Percentiles rank a stretch among this genome's conserved stretches.
Conservation (phyloP, 768 basidiomycete genomes). For the Mycena vulgaris region DNA sequence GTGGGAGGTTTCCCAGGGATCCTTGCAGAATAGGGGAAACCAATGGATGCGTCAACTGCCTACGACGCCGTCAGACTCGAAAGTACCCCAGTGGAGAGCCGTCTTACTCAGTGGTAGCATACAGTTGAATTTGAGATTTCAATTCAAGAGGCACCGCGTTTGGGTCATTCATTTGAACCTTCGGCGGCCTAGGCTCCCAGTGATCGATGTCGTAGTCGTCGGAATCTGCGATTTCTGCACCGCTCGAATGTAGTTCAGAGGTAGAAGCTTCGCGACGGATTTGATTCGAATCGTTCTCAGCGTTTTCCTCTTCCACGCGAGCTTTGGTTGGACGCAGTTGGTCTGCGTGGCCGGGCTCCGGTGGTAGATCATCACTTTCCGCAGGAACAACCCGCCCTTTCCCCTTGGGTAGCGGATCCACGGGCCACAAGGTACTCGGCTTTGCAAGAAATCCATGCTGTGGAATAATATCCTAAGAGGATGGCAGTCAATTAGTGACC, state of each 20-base stretch:
- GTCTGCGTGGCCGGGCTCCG: conserved; percentile 66
- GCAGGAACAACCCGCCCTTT: conserved; percentile 56
- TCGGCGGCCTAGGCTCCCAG: conserved; percentile 71
- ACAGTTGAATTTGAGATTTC: conserved; percentile 81
- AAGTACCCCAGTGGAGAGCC: background rate
- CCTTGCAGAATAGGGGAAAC: conserved; percentile 82
- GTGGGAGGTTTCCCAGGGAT: conserved; percentile 83
- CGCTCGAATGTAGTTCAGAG: background rate
- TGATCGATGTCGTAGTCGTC: conserved; percentile 49
- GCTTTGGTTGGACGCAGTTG: conserved; percentile 55
- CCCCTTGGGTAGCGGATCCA: conserved; percentile 54
- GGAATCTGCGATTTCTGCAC: conserved; percentile 2
- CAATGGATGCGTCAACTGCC: conserved; percentile 76
- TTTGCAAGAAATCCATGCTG: conserved; percentile 73
- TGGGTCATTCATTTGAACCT: conserved; percentile 67
- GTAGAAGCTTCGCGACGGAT: background rate
- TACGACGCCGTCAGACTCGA: conserved; percentile 34
- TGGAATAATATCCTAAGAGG: conserved; percentile 75
- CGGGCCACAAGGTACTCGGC: conserved; percentile 72
- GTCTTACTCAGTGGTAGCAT: conserved; percentile 79
- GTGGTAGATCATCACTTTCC: conserved; percentile 59
- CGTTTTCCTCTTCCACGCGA: conserved; percentile 43
- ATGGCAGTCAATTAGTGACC: background rate
- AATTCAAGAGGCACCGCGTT: conserved; percentile 62
- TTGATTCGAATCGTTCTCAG: background rate